These are phyloP conservation scores for Backusella luteola DNA, from an alignment of 192 early-diverging fungal species.

Conservation along the genomic window DNA sequence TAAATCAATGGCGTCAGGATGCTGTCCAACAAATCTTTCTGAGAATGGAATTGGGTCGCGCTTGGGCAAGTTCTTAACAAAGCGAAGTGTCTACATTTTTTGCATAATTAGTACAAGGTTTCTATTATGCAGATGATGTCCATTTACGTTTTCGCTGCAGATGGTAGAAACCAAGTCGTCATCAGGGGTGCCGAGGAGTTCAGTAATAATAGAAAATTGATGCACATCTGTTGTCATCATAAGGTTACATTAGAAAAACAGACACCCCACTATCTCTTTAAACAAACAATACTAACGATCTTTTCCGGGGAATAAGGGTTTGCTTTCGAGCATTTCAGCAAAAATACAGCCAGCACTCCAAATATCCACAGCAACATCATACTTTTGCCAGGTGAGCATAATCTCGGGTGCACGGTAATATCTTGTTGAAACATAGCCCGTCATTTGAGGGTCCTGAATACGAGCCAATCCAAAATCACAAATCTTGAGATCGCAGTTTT, in stretches of 20 bases:
- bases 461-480: conserved; percentile 97
- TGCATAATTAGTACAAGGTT: neutral
- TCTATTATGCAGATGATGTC: neutral
- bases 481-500: conserved; percentile 98
- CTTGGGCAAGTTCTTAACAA: conserved; percentile 85
- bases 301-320: conserved; percentile 92
- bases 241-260: neutral
- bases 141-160: conserved; percentile 81
- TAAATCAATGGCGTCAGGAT: conserved; percentile 80
- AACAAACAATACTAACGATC: conserved; percentile 64
- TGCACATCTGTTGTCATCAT: conserved; percentile 64
- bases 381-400: conserved; percentile 97
- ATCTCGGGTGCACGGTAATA: conserved; percentile 99
- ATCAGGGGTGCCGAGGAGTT: conserved; percentile 88
- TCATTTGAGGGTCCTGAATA: conserved; percentile 94
- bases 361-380: conserved; percentile 94
- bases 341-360: conserved; percentile 96
- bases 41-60: conserved; percentile 80
- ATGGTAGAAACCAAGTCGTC: conserved; percentile 92
- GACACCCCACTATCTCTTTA: too few species aligned
- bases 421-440: conserved; percentile 95
- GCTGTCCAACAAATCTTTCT: conserved; percentile 77
- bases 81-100: conserved; percentile 69
- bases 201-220: conserved; percentile 95
- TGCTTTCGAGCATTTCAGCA: conserved; percentile 95